These are phyloP conservation scores for Alternaria consortialis DNA, from an alignment of 2,329 filamentous ascomycete species.

Conservation along the genomic window DNA sequence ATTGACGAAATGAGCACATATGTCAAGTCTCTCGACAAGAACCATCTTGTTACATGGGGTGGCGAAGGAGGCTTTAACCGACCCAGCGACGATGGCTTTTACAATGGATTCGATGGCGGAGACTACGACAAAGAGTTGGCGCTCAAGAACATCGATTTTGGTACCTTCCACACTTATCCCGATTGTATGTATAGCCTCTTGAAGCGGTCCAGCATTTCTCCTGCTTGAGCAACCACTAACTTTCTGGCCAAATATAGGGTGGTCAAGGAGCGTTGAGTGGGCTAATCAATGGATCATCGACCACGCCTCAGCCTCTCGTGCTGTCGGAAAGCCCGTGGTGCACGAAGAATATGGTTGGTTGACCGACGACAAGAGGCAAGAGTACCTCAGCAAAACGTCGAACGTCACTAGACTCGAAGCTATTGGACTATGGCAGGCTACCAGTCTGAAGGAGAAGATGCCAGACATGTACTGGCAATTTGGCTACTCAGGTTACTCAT, in stretches of 20 bases:
- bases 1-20: conserved; percentile 64
- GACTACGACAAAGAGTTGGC: conserved; percentile 63
- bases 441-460: conserved; percentile 58
- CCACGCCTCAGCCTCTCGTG: conserved; percentile 57
- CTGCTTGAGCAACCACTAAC: neutral
- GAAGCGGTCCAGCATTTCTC: neutral
- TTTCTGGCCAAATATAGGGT: neutral
- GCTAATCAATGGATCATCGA: conserved; percentile 64
- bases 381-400: conserved; percentile 56
- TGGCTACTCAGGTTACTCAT: conserved; percentile 61
- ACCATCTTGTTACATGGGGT: conserved; percentile 65
- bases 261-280: conserved; percentile 59
- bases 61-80: conserved; percentile 56
- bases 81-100: conserved; percentile 44
- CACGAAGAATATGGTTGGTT: conserved; percentile 66
- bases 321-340: conserved; percentile 62
- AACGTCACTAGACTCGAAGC: conserved; percentile 58
- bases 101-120: conserved; percentile 59
- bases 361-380: conserved; percentile 59
- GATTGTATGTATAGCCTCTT: conserved; percentile 49
- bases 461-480: conserved; percentile 67
- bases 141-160: conserved; percentile 62
- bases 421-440: conserved; percentile 61
- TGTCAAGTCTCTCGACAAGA: conserved; percentile 61
- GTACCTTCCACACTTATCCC: conserved; percentile 65